These are phyloP conservation scores for Ophiostoma sp. DNA, from an alignment of 2,329 filamentous ascomycete species.

Conservation along the genomic window DNA sequence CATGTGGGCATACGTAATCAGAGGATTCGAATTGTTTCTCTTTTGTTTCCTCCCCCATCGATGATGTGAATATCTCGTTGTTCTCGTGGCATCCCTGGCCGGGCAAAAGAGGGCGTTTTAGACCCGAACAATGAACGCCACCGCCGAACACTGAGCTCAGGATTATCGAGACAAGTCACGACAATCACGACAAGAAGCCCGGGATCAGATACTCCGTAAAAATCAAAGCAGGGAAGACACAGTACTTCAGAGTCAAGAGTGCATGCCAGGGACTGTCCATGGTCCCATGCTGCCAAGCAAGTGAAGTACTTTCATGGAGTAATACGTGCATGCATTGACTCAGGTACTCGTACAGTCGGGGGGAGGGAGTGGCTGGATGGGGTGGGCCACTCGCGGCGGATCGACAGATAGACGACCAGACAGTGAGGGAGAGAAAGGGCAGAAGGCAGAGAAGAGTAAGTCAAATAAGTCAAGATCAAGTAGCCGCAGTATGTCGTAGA, in stretches of 20 bases:
- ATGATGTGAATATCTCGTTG: not conserved
- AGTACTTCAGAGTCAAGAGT: not conserved
- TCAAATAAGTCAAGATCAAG: too few species aligned
- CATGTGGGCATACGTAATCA: constrained; percentile 3
- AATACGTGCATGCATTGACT: not conserved
- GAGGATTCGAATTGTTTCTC: not conserved
- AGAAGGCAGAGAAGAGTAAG: not conserved
- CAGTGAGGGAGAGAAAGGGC: not conserved
- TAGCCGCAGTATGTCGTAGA: not conserved
- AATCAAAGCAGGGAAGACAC: not conserved
- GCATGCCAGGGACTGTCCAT: not conserved
- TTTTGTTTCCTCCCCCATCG: not conserved
- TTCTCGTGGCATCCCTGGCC: constrained; percentile 5
- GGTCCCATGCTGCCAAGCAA: not conserved
- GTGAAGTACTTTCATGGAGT: not conserved
- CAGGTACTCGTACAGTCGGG: not conserved
- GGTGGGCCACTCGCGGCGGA: not conserved
- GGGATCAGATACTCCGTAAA: not conserved
- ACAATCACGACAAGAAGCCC: not conserved
- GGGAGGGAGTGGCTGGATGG: not conserved
- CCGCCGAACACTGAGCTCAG: not conserved
- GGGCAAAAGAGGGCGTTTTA: not conserved
- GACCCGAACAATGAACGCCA: constrained; percentile 6
- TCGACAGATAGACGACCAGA: not conserved
- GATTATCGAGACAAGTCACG: not conserved